phyloP scores from a whole-genome alignment of 2,329 filamentous ascomycete species.

The Penicillium sp. region DNA sequence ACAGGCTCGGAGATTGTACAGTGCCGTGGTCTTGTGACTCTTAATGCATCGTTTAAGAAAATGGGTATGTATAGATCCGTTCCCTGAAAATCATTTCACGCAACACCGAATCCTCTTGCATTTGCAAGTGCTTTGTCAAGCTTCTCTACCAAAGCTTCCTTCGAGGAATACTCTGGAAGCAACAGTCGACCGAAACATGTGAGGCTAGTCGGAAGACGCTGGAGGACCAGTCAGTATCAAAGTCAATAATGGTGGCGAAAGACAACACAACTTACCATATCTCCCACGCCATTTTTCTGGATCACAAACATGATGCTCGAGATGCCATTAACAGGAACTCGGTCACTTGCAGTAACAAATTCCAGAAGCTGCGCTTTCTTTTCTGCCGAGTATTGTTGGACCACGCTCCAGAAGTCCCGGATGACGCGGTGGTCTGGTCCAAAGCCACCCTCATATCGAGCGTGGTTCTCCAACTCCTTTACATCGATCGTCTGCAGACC shows the following conservation, averaged over 20 bases:
- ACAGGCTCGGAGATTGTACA: not conserved
- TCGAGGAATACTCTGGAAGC: slow-evolving; percentile 76
- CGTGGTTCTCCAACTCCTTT: slow-evolving; percentile 66
- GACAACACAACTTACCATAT: slow-evolving; percentile 39
- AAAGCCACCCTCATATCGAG: slow-evolving; percentile 80
- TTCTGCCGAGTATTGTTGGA: slow-evolving; percentile 62
- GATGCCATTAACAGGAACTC: slow-evolving; percentile 84
- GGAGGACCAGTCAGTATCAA: slow-evolving; percentile 10
- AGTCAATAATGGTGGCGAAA: not conserved
- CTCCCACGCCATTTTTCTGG: slow-evolving; percentile 71
- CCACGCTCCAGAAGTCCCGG: slow-evolving; percentile 79
- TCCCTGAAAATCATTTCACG: slow-evolving; percentile 44
- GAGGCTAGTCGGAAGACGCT: slow-evolving; percentile 75
- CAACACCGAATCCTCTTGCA: slow-evolving; percentile 84
- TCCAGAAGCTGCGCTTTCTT: slow-evolving; percentile 79
- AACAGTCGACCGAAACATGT: slow-evolving; percentile 91
- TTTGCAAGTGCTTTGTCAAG: slow-evolving; percentile 86
- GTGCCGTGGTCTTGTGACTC: not conserved
- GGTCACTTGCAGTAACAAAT: slow-evolving; percentile 91
- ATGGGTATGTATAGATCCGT: slow-evolving; percentile 18
- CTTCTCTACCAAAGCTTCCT: slow-evolving; percentile 70
- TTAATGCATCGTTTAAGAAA: slow-evolving; percentile 5
- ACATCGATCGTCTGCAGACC: slow-evolving; percentile 81
- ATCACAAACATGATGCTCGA: slow-evolving; percentile 80
- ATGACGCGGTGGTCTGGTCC: slow-evolving; percentile 69